Conservation (phyloP, 2,329 filamentous ascomycete genomes). For the Exophiala calicioides region DNA sequence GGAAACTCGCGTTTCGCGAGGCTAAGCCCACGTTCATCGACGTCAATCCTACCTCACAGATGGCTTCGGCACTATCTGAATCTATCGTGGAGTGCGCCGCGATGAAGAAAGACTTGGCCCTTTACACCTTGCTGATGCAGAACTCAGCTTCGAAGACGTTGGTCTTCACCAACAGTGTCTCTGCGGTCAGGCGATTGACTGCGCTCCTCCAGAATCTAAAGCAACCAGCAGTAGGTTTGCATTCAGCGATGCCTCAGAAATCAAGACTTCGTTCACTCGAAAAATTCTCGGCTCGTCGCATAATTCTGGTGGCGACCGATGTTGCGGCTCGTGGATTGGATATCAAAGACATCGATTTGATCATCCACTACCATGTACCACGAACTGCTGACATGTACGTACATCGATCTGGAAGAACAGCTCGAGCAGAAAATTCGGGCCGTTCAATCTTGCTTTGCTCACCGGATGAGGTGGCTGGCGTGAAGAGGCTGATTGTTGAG, state of each 20-base stretch:
- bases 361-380: constrained; percentile 94
- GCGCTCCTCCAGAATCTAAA: constrained; percentile 82
- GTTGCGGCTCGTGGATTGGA: constrained; percentile 92
- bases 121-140: constrained; percentile 83
- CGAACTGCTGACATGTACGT: constrained; percentile 91
- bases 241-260: constrained; percentile 95
- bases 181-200: constrained; percentile 80
- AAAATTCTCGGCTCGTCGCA: constrained; percentile 68
- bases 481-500: constrained; percentile 79
- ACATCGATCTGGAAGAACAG: constrained; percentile 90
- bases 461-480: constrained; percentile 85
- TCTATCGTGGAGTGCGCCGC: constrained; percentile 88
- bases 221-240: constrained; percentile 70
- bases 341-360: constrained; percentile 83
- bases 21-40: constrained; percentile 88
- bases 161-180: constrained; percentile 95
- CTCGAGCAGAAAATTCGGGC: constrained; percentile 75
- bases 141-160: constrained; percentile 72
- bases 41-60: constrained; percentile 82
- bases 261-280: constrained; percentile 91
- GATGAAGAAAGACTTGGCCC: constrained; percentile 94
- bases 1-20: constrained; percentile 83
- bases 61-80: constrained; percentile 83
- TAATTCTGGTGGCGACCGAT: constrained; percentile 85
- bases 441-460: constrained; percentile 85